Evolutionary conservation across 2,329 filamentous ascomycete species (phyloP).

Genomic region (Ustulina deusta): DNA sequence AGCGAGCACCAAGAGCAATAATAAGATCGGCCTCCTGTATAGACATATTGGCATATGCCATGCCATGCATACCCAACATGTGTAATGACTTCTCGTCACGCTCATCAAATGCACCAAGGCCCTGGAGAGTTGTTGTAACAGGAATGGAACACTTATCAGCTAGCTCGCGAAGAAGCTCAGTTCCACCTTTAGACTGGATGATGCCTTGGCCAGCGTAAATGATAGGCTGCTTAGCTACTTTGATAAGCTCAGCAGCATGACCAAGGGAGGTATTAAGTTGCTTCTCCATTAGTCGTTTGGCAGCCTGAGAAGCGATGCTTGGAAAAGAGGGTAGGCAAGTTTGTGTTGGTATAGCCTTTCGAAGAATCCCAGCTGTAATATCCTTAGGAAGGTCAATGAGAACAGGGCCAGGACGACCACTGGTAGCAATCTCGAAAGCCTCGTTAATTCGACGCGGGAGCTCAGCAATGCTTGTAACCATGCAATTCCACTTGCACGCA

Average conservation of each 20-base stretch:
- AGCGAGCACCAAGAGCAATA: constrained; percentile 90
- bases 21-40: constrained; percentile 98
- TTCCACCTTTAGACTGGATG: constrained; percentile 81
- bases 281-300: constrained; percentile 69
- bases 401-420: constrained; percentile 91
- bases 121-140: constrained; percentile 95
- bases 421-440: constrained; percentile 97
- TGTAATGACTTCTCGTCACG: constrained; percentile 93
- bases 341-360: constrained; percentile 84
- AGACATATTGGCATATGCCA: constrained; percentile 99
- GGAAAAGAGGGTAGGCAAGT: constrained; percentile 78
- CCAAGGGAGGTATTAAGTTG: constrained; percentile 79
- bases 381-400: constrained; percentile 97
- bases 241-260: constrained; percentile 85
- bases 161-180: constrained; percentile 82
- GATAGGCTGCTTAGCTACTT: constrained; percentile 90
- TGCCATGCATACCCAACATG: constrained; percentile 80
- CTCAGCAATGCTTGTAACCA: constrained; percentile 96
- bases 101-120: constrained; percentile 92
- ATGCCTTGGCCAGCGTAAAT: constrained; percentile 96
- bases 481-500: constrained; percentile 99
- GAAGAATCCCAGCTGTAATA: constrained; percentile 86
- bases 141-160: constrained; percentile 91
- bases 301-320: constrained; percentile 85
- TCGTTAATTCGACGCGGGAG: constrained; percentile 95